Percentiles rank a stretch among this genome's conserved stretches.
Evolutionary conservation across 768 basidiomycete species (phyloP).

Genomic region (Gymnopilus dilepis): DNA sequence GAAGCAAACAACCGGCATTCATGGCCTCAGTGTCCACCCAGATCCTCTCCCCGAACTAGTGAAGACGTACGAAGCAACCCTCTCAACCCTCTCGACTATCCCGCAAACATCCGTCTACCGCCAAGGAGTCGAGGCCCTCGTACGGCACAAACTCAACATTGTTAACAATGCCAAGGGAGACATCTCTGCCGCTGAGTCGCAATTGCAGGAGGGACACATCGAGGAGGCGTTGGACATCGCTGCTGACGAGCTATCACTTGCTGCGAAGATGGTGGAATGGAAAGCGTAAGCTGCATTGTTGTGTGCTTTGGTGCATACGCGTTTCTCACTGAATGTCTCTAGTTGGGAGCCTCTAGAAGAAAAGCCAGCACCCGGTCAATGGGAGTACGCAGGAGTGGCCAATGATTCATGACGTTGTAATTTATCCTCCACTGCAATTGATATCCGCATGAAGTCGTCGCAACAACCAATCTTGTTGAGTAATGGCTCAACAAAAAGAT

Average conservation of each 20-base stretch:
- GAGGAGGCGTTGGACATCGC: slow-evolving; percentile 87
- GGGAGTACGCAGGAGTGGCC: slow-evolving; percentile 76
- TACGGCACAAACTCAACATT: slow-evolving; percentile 77
- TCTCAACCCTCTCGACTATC: slow-evolving; percentile 67
- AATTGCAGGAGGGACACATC: slow-evolving; percentile 83
- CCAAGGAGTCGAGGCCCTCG: slow-evolving; percentile 86
- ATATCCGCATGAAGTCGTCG: neutral
- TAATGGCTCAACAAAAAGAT: too few relatives aligned
- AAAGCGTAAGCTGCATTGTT: slow-evolving; percentile 76
- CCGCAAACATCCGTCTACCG: slow-evolving; percentile 89
- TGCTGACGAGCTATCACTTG: slow-evolving; percentile 78
- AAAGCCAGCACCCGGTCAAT: slow-evolving; percentile 81
- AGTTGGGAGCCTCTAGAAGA: slow-evolving; percentile 93
- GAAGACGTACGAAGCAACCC: slow-evolving; percentile 78
- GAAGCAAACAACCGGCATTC: slow-evolving; percentile 85
- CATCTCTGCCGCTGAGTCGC: slow-evolving; percentile 68
- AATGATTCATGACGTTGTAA: slow-evolving; percentile 38
- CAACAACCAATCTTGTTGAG: too few relatives aligned
- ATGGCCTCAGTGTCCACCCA: slow-evolving; percentile 83
- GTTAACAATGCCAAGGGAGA: slow-evolving; percentile 74
- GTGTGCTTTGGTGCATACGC: neutral
- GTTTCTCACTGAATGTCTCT: slow-evolving; percentile 18
- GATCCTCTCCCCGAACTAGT: slow-evolving; percentile 82
- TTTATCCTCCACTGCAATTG: neutral
- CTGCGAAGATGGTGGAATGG: slow-evolving; percentile 89